Base-by-base conservation (phyloP, 2,329 filamentous ascomycete species). In the Stagonosporopsis vannaccii region DNA sequence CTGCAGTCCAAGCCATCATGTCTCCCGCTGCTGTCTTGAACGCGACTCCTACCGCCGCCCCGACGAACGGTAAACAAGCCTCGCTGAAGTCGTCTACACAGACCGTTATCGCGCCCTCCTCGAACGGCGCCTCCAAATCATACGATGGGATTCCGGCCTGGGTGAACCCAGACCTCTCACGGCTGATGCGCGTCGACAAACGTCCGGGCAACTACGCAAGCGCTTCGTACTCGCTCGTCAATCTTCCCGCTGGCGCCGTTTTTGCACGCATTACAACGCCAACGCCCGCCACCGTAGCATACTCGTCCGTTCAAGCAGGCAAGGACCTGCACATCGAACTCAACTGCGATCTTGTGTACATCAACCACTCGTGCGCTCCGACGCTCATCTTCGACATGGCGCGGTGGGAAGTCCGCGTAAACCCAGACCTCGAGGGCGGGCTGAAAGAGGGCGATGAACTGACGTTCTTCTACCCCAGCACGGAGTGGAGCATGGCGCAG, bases 401-500 rank as follows among this genome's bases (percentile, higher is more conserved):
- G 39, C 51, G 60, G 4, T 72, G 70, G 69, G 82, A 82, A 64
- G 77, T 90, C 60, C 77, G 87, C 23, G 86, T 84, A 11, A 84
- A 83, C 6, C 83, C 59, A 7, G 68, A 67, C 2, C 48, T 64
- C 7, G 61, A 61, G 15, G 60, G 53, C 1, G 74, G 72, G 0
- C 46, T 76, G 48, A 74, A 69, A 32, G 69, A 59, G 8, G 78
- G 78, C 1, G 77, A 79, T 32, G 75, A 78, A 48, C 57, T 80
- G 40, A 76, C 77, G 71, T 91, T 90, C 78, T 91, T 91, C 77
- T 91, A 91, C 66, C 88, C 89, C 4, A 90, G 86, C 50, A 90
- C 88, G 1, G 89, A 91, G 75, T 91, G 87, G 87, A 68, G 80
- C 67, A 90, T 91, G 88, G 85, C 85, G 28, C 88, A 91, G 78